Evolutionary conservation across 768 basidiomycete genomes (phyloP).

Genomic region (Leucocoprinus birnbaumii): DNA sequence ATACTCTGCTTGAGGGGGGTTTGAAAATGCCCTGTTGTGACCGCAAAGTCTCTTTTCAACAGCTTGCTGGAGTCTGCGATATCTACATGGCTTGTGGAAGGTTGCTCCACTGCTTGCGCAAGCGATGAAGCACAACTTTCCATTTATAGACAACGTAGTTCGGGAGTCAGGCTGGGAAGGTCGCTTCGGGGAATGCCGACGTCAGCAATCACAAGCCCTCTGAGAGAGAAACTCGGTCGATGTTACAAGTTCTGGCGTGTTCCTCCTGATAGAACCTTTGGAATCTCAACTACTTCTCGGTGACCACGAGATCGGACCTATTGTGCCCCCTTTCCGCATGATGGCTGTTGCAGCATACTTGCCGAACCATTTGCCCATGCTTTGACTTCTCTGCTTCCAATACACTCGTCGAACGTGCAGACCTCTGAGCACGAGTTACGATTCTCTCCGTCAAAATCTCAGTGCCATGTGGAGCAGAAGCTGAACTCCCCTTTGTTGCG

Average conservation of each 20-base stretch:
- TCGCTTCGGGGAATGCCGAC: conserved; percentile 1
- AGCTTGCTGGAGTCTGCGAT: not conserved
- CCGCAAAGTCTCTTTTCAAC: not conserved
- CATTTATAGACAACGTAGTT: conserved; percentile 38
- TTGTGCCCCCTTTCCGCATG: not conserved
- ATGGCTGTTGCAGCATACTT: not conserved
- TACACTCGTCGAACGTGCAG: not conserved
- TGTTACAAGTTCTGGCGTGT: not conserved
- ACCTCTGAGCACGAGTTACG: not conserved
- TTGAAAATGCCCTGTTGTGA: not conserved
- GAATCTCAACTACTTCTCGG: not conserved
- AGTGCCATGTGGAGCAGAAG: conserved; percentile 5
- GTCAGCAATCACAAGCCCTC: not conserved
- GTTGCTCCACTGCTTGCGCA: not conserved
- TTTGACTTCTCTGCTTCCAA: not conserved
- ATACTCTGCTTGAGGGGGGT: not conserved
- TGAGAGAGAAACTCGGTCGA: not conserved
- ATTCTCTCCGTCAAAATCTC: not conserved
- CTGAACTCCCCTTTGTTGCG: not conserved
- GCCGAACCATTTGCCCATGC: not conserved
- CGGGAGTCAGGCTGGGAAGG: not conserved
- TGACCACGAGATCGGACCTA: not conserved
- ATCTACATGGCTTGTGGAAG: not conserved
- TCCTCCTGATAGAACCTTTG: not conserved
- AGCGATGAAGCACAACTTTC: conserved; percentile 12